Conservation (phyloP, 495 filamentous ascomycete genomes). For the Pyronema omphalodes region DNA sequence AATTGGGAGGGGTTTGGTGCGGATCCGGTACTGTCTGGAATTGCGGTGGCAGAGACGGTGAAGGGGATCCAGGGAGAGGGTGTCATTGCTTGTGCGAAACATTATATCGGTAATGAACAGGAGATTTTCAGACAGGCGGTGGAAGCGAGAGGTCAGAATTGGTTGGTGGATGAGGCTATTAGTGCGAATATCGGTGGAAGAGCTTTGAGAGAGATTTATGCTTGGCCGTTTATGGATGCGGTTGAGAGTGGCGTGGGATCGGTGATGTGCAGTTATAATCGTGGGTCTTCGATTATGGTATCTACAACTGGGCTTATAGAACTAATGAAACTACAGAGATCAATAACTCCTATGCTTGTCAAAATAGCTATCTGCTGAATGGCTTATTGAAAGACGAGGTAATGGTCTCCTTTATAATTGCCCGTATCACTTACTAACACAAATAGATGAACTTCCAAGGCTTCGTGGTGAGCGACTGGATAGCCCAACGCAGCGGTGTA, state of each 20-base stretch:
- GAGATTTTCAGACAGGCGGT: slow-evolving; percentile 62
- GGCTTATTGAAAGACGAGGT: slow-evolving; percentile 88
- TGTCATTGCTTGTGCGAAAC: slow-evolving; percentile 26
- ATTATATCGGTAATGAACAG: slow-evolving; percentile 42
- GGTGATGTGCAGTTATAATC: slow-evolving; percentile 40
- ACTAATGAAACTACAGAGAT: slow-evolving; percentile 21
- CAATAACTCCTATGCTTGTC: slow-evolving; percentile 81
- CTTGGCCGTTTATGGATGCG: slow-evolving; percentile 80
- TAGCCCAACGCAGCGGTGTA: slow-evolving; percentile 71
- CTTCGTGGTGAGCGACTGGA: slow-evolving; percentile 86
- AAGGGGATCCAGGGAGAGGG: slow-evolving; percentile 46
- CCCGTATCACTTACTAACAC: too few relatives aligned
- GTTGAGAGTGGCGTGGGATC: slow-evolving; percentile 73
- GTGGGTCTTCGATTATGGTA: too few relatives aligned
- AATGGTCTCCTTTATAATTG: too few relatives aligned
- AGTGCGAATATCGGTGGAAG: slow-evolving; percentile 67
- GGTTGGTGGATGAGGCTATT: slow-evolving; percentile 42
- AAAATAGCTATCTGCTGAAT: slow-evolving; percentile 82
- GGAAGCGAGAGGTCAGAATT: neutral
- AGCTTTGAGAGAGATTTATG: slow-evolving; percentile 64
- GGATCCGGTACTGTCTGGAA: slow-evolving; percentile 57
- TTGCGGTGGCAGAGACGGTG: slow-evolving; percentile 36
- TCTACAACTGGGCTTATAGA: too few relatives aligned
- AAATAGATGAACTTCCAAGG: slow-evolving; percentile 27
- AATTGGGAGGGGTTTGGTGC: slow-evolving; percentile 82